Percentiles rank a stretch among this genome's conserved stretches.
Evolutionary conservation across 78 protist genomes (phyloP).

Genomic region (Isochrysis galbana): DNA sequence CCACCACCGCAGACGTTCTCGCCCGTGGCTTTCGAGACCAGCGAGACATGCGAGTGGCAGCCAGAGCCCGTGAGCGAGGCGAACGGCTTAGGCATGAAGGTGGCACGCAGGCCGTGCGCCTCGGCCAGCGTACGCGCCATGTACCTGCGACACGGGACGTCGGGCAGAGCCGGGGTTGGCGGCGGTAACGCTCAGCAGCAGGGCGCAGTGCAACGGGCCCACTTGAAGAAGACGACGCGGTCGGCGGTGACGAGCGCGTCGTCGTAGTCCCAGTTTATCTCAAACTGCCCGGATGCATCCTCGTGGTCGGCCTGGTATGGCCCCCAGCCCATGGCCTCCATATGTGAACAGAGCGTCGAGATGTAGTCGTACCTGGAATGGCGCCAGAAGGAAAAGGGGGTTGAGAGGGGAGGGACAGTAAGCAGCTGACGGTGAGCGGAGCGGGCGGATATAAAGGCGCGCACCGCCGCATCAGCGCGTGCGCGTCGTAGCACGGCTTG

Average conservation of each 20-base stretch:
- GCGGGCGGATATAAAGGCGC: no score
- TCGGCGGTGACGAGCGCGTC: constrained; percentile 35
- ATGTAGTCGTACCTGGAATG: neutral
- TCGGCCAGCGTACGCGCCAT: constrained; percentile 18
- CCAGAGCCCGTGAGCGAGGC: neutral
- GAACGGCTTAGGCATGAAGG: constrained; percentile 38
- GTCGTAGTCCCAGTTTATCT: constrained; percentile 33
- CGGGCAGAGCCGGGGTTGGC: no score
- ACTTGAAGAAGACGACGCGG: neutral
- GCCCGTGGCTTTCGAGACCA: neutral
- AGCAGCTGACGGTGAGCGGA: no score
- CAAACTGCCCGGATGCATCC: constrained; percentile 23
- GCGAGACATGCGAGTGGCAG: constrained; percentile 4
- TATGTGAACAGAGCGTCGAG: neutral
- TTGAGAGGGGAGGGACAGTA: no score
- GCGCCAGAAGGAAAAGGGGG: no score
- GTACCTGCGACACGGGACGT: no score
- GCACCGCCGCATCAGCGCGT: neutral
- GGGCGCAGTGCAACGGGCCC: no score
- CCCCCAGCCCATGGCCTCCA: constrained; percentile 19
- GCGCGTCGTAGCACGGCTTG: constrained; percentile 1
- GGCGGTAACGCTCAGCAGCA: no score
- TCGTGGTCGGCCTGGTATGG: constrained; percentile 21
- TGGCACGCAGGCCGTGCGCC: neutral
- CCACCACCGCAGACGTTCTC: neutral